phyloP scores from a whole-genome alignment of 495 filamentous ascomycete species.

The Penicillium dipodomyicola region DNA sequence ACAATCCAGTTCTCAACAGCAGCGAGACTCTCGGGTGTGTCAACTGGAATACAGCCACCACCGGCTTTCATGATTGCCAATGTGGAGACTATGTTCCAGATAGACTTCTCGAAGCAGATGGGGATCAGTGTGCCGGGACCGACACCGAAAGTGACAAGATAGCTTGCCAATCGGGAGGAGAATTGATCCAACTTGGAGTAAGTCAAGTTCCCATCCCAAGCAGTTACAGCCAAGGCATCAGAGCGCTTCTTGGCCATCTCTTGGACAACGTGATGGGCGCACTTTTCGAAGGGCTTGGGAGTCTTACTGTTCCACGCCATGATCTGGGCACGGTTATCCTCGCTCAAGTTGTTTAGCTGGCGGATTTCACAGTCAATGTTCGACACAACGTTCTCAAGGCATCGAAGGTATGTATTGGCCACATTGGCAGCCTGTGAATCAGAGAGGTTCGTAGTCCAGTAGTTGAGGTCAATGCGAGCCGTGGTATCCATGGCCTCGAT shows the following conservation, averaged over 20 bases:
- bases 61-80: constrained; percentile 47
- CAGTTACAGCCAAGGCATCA: constrained; percentile 38
- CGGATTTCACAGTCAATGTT: constrained; percentile 32
- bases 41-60: constrained; percentile 43
- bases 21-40: constrained; percentile 21
- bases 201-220: constrained; percentile 51
- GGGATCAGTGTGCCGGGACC: constrained; percentile 37
- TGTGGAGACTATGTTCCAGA: constrained; percentile 40
- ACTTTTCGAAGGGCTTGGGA: constrained; percentile 36
- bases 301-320: constrained; percentile 44
- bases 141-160: constrained; percentile 41
- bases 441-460: constrained; percentile 54
- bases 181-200: constrained; percentile 50
- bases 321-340: constrained; percentile 39
- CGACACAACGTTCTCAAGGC: constrained; percentile 42
- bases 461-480: constrained; percentile 52
- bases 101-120: constrained; percentile 41
- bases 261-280: constrained; percentile 44
- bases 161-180: constrained; percentile 45
- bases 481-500: constrained; percentile 49
- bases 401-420: constrained; percentile 47
- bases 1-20: constrained; percentile 38
- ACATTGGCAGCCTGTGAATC: constrained; percentile 52
- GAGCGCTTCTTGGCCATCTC: constrained; percentile 39
- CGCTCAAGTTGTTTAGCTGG: constrained; percentile 39